Percentiles rank a stretch among this genome's conserved stretches.
Conservation (phyloP, 352 stramenopile genomes). For the Lagenidium giganteum region DNA sequence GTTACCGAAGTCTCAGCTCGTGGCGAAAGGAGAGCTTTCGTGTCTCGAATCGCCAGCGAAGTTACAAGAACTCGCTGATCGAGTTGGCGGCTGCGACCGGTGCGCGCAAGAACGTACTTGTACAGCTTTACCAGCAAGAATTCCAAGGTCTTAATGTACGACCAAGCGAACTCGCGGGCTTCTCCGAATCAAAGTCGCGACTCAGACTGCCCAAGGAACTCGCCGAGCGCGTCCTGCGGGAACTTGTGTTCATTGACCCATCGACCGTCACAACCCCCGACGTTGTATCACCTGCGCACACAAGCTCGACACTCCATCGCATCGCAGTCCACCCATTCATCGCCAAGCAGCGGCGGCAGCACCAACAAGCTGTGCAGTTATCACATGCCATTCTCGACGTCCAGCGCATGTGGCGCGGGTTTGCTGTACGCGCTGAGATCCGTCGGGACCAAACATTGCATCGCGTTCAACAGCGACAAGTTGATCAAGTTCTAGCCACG, state of each 20-base stretch:
- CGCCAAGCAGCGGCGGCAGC: slow-evolving; percentile 35
- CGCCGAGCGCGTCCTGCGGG: slow-evolving; percentile 38
- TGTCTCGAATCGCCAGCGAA: slow-evolving; percentile 18
- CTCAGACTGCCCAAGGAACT: slow-evolving; percentile 29
- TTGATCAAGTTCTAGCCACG: slow-evolving; percentile 27
- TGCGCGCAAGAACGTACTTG: slow-evolving; percentile 10
- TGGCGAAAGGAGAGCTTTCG: slow-evolving; percentile 19
- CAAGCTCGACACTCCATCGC: too few relatives aligned
- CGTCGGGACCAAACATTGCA: slow-evolving; percentile 34
- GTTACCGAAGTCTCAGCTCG: too few relatives aligned
- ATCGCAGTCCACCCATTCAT: slow-evolving; percentile 39
- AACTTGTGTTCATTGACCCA: slow-evolving; percentile 40
- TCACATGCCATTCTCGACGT: slow-evolving; percentile 33
- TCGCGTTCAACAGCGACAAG: slow-evolving; percentile 43
- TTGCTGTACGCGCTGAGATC: slow-evolving; percentile 42
- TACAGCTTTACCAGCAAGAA: slow-evolving; percentile 36
- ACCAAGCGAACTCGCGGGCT: slow-evolving; percentile 22
- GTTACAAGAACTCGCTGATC: background rate
- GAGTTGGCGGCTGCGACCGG: too few relatives aligned
- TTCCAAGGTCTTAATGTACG: slow-evolving; percentile 38
- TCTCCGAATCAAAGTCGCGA: slow-evolving; percentile 28
- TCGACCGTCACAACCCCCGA: background rate
- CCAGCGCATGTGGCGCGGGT: slow-evolving; percentile 52
- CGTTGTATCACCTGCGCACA: too few relatives aligned
- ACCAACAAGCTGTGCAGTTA: slow-evolving; percentile 1